Evolutionary conservation across 2,329 filamentous ascomycete species (phyloP).

Genomic region (Pseudogymnoascus sp.): DNA sequence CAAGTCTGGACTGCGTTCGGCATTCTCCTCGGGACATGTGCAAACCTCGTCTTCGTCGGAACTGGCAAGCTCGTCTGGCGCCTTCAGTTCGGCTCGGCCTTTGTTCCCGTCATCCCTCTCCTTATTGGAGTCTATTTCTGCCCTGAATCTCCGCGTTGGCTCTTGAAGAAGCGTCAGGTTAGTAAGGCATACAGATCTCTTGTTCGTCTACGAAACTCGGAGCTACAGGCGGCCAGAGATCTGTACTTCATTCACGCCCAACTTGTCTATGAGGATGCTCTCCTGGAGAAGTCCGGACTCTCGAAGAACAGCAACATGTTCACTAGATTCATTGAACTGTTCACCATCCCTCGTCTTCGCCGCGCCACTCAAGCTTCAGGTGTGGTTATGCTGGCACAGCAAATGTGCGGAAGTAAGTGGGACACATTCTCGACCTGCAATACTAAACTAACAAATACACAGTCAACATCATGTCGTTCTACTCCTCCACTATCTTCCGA

Average conservation of each 20-base stretch:
- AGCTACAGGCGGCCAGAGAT: slow-evolving; percentile 51
- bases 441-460: slow-evolving; percentile 16
- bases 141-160: slow-evolving; percentile 57
- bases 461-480: slow-evolving; percentile 66
- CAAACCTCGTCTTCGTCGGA: slow-evolving; percentile 40
- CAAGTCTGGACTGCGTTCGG: slow-evolving; percentile 61
- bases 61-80: slow-evolving; percentile 52
- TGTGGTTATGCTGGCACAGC: slow-evolving; percentile 57
- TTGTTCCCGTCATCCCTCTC: slow-evolving; percentile 51
- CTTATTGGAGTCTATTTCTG: slow-evolving; percentile 55
- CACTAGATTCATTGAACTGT: slow-evolving; percentile 55
- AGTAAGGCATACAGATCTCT: slow-evolving; percentile 50
- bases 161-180: slow-evolving; percentile 41
- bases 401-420: slow-evolving; percentile 24
- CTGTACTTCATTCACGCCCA: slow-evolving; percentile 57
- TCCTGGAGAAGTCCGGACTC: slow-evolving; percentile 30
- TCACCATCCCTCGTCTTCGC: slow-evolving; percentile 60
- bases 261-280: slow-evolving; percentile 31
- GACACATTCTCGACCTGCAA: not conserved
- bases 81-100: slow-evolving; percentile 55
- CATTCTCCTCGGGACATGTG: slow-evolving; percentile 40
- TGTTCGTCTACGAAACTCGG: slow-evolving; percentile 43
- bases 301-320: slow-evolving; percentile 46
- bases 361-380: slow-evolving; percentile 69
- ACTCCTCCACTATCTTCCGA: slow-evolving; percentile 55